Conservation (phyloP, 805 yeast genomes). For the Saccharomycopsis sp. region DNA sequence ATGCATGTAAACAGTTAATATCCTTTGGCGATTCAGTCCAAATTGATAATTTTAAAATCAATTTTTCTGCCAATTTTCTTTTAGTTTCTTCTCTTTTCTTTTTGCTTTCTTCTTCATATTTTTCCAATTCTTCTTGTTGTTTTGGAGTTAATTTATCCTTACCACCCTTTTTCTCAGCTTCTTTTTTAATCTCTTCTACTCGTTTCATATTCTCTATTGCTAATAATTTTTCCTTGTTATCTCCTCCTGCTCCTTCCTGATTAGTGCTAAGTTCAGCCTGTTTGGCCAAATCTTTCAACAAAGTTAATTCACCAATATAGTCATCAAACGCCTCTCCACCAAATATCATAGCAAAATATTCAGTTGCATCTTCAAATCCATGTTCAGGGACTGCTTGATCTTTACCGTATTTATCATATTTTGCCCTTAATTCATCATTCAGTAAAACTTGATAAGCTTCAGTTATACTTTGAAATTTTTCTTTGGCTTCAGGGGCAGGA, state of each 20-base stretch:
- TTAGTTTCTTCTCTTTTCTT: slow-evolving; percentile 60
- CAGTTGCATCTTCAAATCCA: slow-evolving; percentile 71
- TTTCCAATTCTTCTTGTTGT: slow-evolving; percentile 46
- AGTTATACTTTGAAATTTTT: slow-evolving; percentile 50
- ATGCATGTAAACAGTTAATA: slow-evolving; percentile 54
- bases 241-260: slow-evolving; percentile 33
- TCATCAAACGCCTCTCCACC: slow-evolving; percentile 87
- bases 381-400: slow-evolving; percentile 64
- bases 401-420: slow-evolving; percentile 71
- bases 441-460: slow-evolving; percentile 78
- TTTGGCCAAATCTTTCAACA: slow-evolving; percentile 69
- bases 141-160: slow-evolving; percentile 22
- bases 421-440: slow-evolving; percentile 53
- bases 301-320: slow-evolving; percentile 82
- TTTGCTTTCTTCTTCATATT: slow-evolving; percentile 72
- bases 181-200: slow-evolving; percentile 8
- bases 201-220: slow-evolving; percentile 16
- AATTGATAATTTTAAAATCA: slow-evolving; percentile 47
- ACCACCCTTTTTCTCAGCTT: slow-evolving; percentile 1
- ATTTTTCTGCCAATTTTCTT: slow-evolving; percentile 50
- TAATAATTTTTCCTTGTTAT: slow-evolving; percentile 27
- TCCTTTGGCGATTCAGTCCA: slow-evolving; percentile 59
- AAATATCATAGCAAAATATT: slow-evolving; percentile 62
- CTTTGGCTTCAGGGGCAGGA: slow-evolving; percentile 70
- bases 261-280: slow-evolving; percentile 45